Base-by-base conservation (phyloP, 2,329 filamentous ascomycete genomes). In the Dothistroma pini region DNA sequence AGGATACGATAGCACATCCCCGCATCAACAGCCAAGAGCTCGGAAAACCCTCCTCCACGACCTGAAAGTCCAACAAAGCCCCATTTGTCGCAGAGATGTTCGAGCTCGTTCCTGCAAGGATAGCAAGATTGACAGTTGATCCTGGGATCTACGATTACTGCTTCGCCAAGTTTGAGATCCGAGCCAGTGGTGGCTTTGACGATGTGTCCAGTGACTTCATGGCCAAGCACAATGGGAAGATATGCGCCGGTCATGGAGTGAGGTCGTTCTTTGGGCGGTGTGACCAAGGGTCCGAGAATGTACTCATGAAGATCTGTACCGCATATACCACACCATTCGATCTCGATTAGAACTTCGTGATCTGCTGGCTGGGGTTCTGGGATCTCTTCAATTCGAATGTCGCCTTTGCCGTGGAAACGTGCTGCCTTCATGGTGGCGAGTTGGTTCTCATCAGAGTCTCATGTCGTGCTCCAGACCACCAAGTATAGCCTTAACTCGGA, bases 281-380 rank as follows among this genome's bases (percentile, higher is more conserved):
- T 58, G 41, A 62, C 60, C n/a, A 61, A 25, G 2, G 66, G 66
- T 11, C 67, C 67, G 12, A 64, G 53, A 44, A 64, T 35, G 54
- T 68, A 69, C 54, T 69, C 66, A 55, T 68, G 67, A 12, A 60
- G 54, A 25, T 69, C 66, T 29, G 61, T 66, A 19, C 67, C 67
- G 57, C 65, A 69, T 29, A 69, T 68, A 12, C 66, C 65, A 41
- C 59, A 63, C 63, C 65, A 67, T 32, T 58, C 57, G n/a, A 66
- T 56, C 19, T 65, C 60, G 56, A 67, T 49, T n/a, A 67, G 53
- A 38, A 70, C 59, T 35, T 70, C 56, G n/a, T 51, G 57, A 8
- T 54, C 55, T 14, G 52, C 55, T n/a, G 57, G 56, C 29, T 59
- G 31, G 11, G 66, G 67, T 34, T 59, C 49, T 14, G 63, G 64